Conservation (phyloP, 2,329 filamentous ascomycete genomes). For the Aureobasidium vineae region DNA sequence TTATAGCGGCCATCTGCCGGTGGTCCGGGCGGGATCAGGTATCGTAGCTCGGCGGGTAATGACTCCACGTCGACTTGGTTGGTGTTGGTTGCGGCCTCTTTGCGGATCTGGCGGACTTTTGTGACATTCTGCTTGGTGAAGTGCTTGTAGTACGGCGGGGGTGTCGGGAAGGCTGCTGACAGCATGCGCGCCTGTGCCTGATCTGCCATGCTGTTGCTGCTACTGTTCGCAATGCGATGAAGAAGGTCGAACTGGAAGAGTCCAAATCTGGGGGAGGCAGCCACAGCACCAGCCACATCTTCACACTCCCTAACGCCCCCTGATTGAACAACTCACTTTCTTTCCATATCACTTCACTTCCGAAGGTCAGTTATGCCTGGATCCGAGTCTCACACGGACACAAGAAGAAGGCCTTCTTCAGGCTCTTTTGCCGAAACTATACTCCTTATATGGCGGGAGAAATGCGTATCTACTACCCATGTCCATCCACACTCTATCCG, state of each 20-base stretch:
- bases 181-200: slow-evolving; percentile 46
- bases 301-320: neutral
- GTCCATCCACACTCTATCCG: neutral
- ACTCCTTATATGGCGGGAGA: slow-evolving; percentile 28
- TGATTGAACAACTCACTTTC: neutral
- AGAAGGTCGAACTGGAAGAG: slow-evolving; percentile 5
- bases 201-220: slow-evolving; percentile 56
- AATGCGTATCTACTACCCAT: slow-evolving; percentile 20
- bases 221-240: neutral
- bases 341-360: neutral
- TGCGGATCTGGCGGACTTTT: slow-evolving; percentile 47
- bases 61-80: slow-evolving; percentile 40
- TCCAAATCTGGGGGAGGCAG: slow-evolving; percentile 14
- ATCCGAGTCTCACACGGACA: slow-evolving; percentile 28
- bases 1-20: slow-evolving; percentile 69
- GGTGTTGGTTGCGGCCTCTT: slow-evolving; percentile 34
- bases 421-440: slow-evolving; percentile 18
- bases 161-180: slow-evolving; percentile 73
- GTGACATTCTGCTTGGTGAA: slow-evolving; percentile 76
- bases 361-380: slow-evolving; percentile 26
- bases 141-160: slow-evolving; percentile 84
- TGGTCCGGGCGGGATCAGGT: slow-evolving; percentile 76
- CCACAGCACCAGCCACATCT: slow-evolving; percentile 7
- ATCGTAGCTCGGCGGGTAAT: slow-evolving; percentile 68
- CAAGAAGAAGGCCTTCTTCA: slow-evolving; percentile 16